phyloP scores from a whole-genome alignment of 1,284 basidiomycete species.

The Leccinum pallidistipes region DNA sequence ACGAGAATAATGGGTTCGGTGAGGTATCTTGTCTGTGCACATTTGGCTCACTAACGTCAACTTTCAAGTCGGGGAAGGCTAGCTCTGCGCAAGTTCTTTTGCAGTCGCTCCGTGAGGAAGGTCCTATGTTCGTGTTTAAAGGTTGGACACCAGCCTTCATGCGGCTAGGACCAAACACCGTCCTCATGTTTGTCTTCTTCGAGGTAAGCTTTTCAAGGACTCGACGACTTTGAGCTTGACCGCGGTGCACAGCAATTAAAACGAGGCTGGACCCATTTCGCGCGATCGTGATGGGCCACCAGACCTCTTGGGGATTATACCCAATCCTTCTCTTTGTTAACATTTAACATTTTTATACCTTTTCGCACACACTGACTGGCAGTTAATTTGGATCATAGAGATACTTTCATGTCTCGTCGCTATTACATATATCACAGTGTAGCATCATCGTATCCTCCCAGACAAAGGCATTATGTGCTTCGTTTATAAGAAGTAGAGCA shows the following conservation, averaged over 20 bases:
- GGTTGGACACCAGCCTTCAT: conserved; percentile 88
- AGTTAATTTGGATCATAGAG: too few relatives aligned
- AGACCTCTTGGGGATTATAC: conserved; percentile 2
- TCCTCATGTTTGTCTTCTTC: conserved; percentile 84
- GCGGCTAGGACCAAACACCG: conserved; percentile 80
- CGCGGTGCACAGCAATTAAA: conserved; percentile 61
- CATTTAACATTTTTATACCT: conserved; percentile 1
- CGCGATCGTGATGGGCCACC: conserved; percentile 1
- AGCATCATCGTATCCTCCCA: conserved; percentile 4
- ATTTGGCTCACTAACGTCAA: conserved; percentile 1
- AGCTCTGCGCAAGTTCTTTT: conserved; percentile 52
- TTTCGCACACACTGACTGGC: not conserved
- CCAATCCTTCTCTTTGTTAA: conserved; percentile 1
- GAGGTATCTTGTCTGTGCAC: conserved; percentile 22
- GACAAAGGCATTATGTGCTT: conserved; percentile 1
- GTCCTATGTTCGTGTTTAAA: conserved; percentile 83
- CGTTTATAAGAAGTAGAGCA: not conserved
- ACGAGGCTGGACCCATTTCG: conserved; percentile 45
- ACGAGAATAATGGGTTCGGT: conserved; percentile 77
- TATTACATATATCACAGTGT: conserved; percentile 7
- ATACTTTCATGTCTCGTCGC: conserved; percentile 2
- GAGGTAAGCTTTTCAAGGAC: conserved; percentile 50
- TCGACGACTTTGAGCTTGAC: conserved; percentile 6
- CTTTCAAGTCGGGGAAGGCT: conserved; percentile 47
- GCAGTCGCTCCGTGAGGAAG: conserved; percentile 69